These are phyloP conservation scores for Polygonum maritimum DNA, from an alignment of 148 eudicot genomes.

Conservation along the genomic window DNA sequence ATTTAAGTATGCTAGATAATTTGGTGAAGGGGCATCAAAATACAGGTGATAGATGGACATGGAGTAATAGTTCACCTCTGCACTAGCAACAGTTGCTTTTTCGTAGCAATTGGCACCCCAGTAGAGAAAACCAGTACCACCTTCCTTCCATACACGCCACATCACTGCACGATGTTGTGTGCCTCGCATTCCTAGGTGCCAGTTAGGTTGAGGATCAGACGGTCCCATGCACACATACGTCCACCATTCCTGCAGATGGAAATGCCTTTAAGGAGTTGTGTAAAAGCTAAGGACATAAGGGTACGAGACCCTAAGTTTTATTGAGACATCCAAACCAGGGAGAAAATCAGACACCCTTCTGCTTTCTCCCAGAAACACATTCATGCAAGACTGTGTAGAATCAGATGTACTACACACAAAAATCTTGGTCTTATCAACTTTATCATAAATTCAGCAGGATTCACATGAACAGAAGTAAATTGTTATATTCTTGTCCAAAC, in stretches of 20 bases:
- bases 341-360: neutral
- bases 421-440: neutral
- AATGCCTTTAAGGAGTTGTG: neutral
- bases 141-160: constrained; percentile 99
- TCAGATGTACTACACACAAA: neutral
- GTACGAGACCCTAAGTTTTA: neutral
- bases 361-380: neutral
- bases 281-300: neutral
- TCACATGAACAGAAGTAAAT: neutral
- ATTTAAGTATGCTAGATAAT: neutral
- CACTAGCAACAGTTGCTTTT: constrained; percentile 84
- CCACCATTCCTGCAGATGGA: constrained; percentile 83
- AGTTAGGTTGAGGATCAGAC: constrained; percentile 97
- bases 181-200: constrained; percentile 99
- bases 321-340: neutral
- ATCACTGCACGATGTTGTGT: constrained; percentile 98
- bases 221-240: constrained; percentile 99
- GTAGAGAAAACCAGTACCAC: constrained; percentile 94
- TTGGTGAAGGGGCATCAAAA: neutral
- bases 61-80: constrained; percentile 47
- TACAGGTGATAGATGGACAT: neutral
- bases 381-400: neutral
- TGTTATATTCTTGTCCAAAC: neutral
- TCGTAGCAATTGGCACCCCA: constrained; percentile 99
- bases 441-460: neutral